These are phyloP conservation scores for Fragosphaeria purpurea DNA, from an alignment of 2,329 filamentous ascomycete genomes.

Conservation along the genomic window DNA sequence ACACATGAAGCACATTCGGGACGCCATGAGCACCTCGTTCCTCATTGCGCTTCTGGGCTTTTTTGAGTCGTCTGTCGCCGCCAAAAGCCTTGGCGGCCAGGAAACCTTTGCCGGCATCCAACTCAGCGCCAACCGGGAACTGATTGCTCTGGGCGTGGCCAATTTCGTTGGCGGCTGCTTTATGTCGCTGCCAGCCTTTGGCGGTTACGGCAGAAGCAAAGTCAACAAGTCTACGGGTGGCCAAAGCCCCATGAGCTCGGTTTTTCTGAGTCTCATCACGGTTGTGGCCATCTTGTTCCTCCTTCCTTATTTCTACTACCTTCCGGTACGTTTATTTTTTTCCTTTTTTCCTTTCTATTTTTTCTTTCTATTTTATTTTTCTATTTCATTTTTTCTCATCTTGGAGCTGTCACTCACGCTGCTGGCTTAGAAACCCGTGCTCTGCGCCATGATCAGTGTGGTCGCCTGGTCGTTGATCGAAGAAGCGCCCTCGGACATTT, in stretches of 20 bases:
- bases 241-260: conserved; percentile 84
- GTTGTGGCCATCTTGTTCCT: conserved; percentile 72
- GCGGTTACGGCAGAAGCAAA: conserved; percentile 91
- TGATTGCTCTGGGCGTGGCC: conserved; percentile 81
- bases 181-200: conserved; percentile 87
- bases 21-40: conserved; percentile 83
- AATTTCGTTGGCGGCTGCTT: conserved; percentile 90
- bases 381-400: not conserved
- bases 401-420: too few species aligned
- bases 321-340: conserved; percentile 57
- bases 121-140: conserved; percentile 82
- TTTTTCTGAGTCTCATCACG: conserved; percentile 75
- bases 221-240: conserved; percentile 89
- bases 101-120: conserved; percentile 68
- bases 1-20: conserved; percentile 72
- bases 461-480: conserved; percentile 92
- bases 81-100: conserved; percentile 70
- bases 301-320: conserved; percentile 85
- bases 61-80: conserved; percentile 93
- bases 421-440: conserved; percentile 65
- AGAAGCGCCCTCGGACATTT: conserved; percentile 85
- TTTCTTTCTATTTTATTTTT: not conserved
- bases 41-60: conserved; percentile 94
- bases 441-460: conserved; percentile 89
- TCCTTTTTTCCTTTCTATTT: not conserved